Conservation (phyloP, 2,329 filamentous ascomycete genomes). For the Fusarium drepaniforme region DNA sequence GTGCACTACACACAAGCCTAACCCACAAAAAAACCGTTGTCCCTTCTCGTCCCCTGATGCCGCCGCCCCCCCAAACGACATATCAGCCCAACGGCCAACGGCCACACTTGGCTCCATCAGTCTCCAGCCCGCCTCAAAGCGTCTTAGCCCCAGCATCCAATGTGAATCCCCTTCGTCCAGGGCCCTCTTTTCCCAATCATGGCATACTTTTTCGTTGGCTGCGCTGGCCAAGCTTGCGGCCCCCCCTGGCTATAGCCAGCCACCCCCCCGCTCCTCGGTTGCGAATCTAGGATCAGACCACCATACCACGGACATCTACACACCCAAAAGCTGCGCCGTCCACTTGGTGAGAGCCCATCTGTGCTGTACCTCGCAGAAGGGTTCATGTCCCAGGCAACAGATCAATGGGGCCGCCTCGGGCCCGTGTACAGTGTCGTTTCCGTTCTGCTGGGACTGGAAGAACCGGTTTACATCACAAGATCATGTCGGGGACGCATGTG, state of each 20-base stretch:
- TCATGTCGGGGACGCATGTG: constrained; percentile 23
- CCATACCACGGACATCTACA: constrained; percentile 36
- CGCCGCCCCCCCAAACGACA: constrained; percentile 35
- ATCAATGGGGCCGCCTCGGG: constrained; percentile 25
- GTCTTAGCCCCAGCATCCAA: constrained; percentile 29
- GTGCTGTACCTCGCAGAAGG: constrained; percentile 24
- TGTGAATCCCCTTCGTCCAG: constrained; percentile 30
- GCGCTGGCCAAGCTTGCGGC: constrained; percentile 16
- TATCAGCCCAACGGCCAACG: constrained; percentile 40
- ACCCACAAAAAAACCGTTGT: constrained; percentile 43
- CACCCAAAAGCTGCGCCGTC: constrained; percentile 20
- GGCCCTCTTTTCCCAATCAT: constrained; percentile 33
- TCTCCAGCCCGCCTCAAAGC: constrained; percentile 30
- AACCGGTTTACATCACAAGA: constrained; percentile 11
- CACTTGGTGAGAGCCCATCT: constrained; percentile 19
- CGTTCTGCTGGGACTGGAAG: constrained; percentile 23
- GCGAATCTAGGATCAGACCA: constrained; percentile 46
- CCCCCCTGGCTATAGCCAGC: constrained; percentile 41
- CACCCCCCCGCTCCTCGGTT: constrained; percentile 46
- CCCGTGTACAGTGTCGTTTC: constrained; percentile 22
- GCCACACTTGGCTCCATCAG: constrained; percentile 31
- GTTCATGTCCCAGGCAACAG: constrained; percentile 20
- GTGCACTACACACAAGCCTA: constrained; percentile 27
- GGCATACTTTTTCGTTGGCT: constrained; percentile 37
- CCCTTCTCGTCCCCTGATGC: constrained; percentile 32